Evolutionary conservation across 768 basidiomycete genomes (phyloP), one percentile per base, ranked within the genome.

Genomic region (Heimioporus sp.): DNA sequence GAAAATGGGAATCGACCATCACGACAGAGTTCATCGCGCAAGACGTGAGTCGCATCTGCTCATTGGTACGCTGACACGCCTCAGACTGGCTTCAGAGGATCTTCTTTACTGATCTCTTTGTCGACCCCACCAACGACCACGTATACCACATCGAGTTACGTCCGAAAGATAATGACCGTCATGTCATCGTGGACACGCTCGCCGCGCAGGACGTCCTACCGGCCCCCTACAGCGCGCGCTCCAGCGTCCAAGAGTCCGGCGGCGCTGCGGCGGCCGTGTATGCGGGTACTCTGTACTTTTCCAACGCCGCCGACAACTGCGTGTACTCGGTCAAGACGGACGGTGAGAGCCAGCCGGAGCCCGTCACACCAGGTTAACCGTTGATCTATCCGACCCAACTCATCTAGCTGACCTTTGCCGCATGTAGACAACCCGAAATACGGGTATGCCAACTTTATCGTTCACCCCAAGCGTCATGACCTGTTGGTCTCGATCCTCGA

Each of bases 201-300:
- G 70, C 67, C 1, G 12, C 44, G 7, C 63, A 64, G 45, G 85
- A 87, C 46, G 64, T 85, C 10, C 72, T 83, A 10, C 78, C 77
- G 2, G 56, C 66, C 21, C 72, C 71, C 0, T 86, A 77, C 76
- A 85, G 78, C 61, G 80, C 72, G n/a, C 69, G 79, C 19, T 76
- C 76, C 1, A 67, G 71, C 9, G 86, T 88, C 0, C 79, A 86
- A 30, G 87, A 87, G 65, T 89, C 87, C 50, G 87, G 88, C 0
- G 87, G 88, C 12, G 79, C 76, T 5, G 67, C 82, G 0, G 81
- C 80, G 0, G 72, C 77, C 5, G 79, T 79, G 2, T 68, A 78
- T 54, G 68, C 70, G 28, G 74, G 72, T 12, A 65, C 72, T 8
- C 68, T 79, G 24, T 82, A 82, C 66, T 89, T 86, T 67, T 83